Conservation (phyloP, 202 grass and related monocot genomes). For the Brachypodium distachyon region DNA sequence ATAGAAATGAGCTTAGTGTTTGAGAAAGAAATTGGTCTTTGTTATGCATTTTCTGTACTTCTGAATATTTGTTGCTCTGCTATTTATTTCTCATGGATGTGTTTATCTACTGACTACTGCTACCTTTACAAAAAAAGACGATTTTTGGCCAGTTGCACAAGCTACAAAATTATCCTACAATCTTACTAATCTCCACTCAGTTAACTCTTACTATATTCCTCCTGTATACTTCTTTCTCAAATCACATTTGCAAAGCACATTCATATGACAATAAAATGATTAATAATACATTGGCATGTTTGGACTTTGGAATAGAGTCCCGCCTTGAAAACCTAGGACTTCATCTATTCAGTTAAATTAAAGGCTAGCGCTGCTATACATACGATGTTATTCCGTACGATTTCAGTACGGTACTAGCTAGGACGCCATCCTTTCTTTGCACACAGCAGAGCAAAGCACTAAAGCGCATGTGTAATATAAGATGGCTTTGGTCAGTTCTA, state of each 20-base stretch:
- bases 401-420: too few species aligned
- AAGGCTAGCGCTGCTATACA: not conserved
- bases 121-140: not conserved
- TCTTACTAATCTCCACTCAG: not conserved
- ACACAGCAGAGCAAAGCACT: too few species aligned
- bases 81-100: not conserved
- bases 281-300: not conserved
- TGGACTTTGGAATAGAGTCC: constrained; percentile 1
- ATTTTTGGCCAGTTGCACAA: constrained; percentile 8
- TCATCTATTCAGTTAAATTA: constrained; percentile 4
- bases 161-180: not conserved
- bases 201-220: not conserved
- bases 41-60: not conserved
- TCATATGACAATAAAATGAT: constrained; percentile 16
- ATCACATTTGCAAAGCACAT: not conserved
- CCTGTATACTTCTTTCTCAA: not conserved
- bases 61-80: constrained; percentile 5
- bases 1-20: not conserved
- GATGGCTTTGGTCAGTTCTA: too few species aligned
- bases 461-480: too few species aligned
- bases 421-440: too few species aligned
- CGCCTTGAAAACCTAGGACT: not conserved
- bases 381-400: too few species aligned
- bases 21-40: not conserved
- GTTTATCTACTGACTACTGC: not conserved